These are phyloP conservation scores for Omphalotus guepiniiformis DNA, from an alignment of 768 basidiomycete species.

Conservation along the genomic window DNA sequence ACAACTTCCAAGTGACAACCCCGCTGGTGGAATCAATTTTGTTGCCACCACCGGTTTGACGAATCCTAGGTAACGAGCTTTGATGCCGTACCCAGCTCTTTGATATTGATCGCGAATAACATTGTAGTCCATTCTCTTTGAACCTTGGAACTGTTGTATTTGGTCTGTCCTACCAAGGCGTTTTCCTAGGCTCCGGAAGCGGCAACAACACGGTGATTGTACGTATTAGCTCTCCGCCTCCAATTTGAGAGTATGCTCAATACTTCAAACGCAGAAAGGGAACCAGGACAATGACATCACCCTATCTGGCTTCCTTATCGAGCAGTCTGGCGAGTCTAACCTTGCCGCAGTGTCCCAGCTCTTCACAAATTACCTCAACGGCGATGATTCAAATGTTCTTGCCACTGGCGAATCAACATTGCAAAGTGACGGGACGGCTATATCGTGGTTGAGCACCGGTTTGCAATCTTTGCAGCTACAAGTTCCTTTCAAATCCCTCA, in stretches of 20 bases:
- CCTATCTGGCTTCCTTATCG: constrained; percentile 52
- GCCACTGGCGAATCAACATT: constrained; percentile 57
- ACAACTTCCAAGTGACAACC: constrained; percentile 62
- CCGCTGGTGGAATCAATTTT: constrained; percentile 65
- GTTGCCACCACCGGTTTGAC: constrained; percentile 48
- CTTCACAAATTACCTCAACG: constrained; percentile 71
- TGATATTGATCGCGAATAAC: not conserved
- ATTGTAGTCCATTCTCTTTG: constrained; percentile 60
- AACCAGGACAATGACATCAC: constrained; percentile 54
- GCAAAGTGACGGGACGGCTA: constrained; percentile 48
- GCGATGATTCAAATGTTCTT: constrained; percentile 51
- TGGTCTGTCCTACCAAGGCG: constrained; percentile 51
- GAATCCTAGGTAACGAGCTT: constrained; percentile 50
- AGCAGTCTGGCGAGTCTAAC: constrained; percentile 41
- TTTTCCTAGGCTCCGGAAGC: constrained; percentile 53
- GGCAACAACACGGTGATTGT: constrained; percentile 51
- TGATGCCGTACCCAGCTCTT: not conserved
- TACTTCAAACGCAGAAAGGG: not conserved
- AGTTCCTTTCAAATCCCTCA: constrained; percentile 55
- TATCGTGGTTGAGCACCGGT: constrained; percentile 67
- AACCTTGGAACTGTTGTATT: constrained; percentile 66
- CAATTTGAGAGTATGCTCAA: not conserved
- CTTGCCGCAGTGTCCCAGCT: constrained; percentile 53
- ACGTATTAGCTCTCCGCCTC: too few relatives aligned
- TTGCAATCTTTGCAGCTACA: constrained; percentile 51